Evolutionary conservation across 345 rosid species (phyloP), one percentile per base, ranked within the genome.

Genomic region (Barbarea vulgaris): DNA sequence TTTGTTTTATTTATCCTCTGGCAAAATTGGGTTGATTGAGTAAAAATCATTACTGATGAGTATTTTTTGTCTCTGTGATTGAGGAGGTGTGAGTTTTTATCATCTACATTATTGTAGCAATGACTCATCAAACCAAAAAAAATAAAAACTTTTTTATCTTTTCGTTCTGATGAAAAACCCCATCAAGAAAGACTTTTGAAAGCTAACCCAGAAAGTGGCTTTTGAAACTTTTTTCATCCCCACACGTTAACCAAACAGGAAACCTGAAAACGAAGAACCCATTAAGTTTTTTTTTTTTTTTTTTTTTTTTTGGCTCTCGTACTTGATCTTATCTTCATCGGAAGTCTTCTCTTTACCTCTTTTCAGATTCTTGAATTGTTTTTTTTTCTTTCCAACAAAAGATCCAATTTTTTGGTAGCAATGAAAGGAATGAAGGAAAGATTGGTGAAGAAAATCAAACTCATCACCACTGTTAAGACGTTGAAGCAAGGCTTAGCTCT

Each of bases 381-480:
- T 5, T 55, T 33, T 27, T 15, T 34, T 9, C 13, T 7, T n/a
- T n/a, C n/a, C 18, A 15, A 24, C 1, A 22, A 57, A 75, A 60
- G 47, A 39, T 75, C 47, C 34, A 48, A 14, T 5, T 33, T 39
- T 74, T 65, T 54, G 10, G 1, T 19, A 62, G 71, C 33, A 47
- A 78, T 90, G 96, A 88, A 84, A 54, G 84, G 86, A 75, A 79
- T 86, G 85, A 89, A 83, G 72, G 97, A 84, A 55, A 85, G 85
- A 71, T 56, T 93, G 60, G 68, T 88, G 14, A 91, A 83, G 86
- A 93, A 84, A 51, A 73, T 91, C 51, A 87, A 80, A 12, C 62
- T 86, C 63, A 67, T 86, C 74, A 85, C 90, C 34, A 64, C 84
- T 65, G 73, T 67, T 1, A 13, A 55, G 8, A 19, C 84, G 19